Evolutionary conservation across 2,329 filamentous ascomycete species (phyloP).

Genomic region (Colletotrichum theobromicola): DNA sequence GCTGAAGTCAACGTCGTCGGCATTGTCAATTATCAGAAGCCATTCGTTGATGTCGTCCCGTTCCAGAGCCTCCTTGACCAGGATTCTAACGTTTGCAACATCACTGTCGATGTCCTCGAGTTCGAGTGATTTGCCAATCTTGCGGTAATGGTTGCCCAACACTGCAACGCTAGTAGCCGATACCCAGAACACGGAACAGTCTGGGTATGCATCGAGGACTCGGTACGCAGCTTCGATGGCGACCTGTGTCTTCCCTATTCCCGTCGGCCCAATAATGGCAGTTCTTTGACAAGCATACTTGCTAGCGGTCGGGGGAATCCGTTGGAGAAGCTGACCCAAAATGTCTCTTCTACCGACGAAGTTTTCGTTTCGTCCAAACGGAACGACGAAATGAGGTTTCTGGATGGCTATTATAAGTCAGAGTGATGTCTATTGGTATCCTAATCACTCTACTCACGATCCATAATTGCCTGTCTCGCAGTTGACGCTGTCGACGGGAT

Average conservation of each 20-base stretch:
- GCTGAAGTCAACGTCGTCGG: constrained; percentile 22
- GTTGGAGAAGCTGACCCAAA: constrained; percentile 19
- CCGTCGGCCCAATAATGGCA: constrained; percentile 35
- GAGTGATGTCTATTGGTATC: too few species aligned
- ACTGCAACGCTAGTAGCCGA: rapidly evolving
- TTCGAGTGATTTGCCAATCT: neutral
- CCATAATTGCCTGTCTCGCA: too few species aligned
- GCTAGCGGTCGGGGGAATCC: neutral
- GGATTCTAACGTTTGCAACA: rapidly evolving
- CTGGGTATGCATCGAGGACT: neutral
- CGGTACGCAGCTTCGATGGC: constrained; percentile 38
- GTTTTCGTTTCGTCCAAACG: neutral
- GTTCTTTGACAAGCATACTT: constrained; percentile 27
- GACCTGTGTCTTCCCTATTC: constrained; percentile 44
- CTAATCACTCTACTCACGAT: neutral
- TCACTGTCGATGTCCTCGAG: rapidly evolving
- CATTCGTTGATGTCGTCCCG: neutral
- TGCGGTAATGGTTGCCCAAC: neutral
- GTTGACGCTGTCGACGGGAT: neutral
- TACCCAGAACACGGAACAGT: neutral
- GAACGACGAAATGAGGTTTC: neutral
- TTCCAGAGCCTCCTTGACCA: rapidly evolving
- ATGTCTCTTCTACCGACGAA: neutral
- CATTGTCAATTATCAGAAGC: neutral
- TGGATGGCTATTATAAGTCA: neutral